Percentiles rank a stretch among this genome's conserved stretches.
phyloP scores from a whole-genome alignment of 2,329 filamentous ascomycete species.

The Penicillium italicum region DNA sequence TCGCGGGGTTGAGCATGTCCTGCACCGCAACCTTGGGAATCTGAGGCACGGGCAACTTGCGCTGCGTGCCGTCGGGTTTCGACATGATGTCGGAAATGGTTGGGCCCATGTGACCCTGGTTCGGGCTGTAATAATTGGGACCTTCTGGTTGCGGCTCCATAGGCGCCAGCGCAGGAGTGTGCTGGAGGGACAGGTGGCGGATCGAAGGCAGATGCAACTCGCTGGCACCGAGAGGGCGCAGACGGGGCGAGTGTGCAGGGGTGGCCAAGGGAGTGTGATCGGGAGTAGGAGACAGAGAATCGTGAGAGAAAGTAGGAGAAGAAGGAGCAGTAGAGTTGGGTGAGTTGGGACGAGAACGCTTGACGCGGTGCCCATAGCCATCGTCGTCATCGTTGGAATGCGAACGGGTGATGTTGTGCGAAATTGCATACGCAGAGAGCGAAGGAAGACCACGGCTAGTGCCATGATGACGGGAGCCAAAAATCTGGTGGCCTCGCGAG shows the following conservation, averaged over 20 bases:
- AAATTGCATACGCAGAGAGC: constrained; percentile 69
- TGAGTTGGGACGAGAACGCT: constrained; percentile 88
- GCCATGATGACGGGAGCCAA: constrained; percentile 44
- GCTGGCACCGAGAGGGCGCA: constrained; percentile 68
- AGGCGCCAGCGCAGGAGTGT: constrained; percentile 64
- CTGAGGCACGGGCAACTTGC: constrained; percentile 87
- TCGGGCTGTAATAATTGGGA: constrained; percentile 57
- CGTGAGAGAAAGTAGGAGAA: constrained; percentile 93
- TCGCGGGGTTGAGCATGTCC: constrained; percentile 68
- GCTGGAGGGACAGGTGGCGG: constrained; percentile 65
- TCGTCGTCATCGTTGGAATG: constrained; percentile 76
- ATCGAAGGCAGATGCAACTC: constrained; percentile 84
- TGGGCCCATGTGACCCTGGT: constrained; percentile 61
- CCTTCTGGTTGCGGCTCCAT: constrained; percentile 65
- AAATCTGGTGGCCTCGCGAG: constrained; percentile 45
- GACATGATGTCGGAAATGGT: constrained; percentile 91
- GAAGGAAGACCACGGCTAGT: constrained; percentile 63
- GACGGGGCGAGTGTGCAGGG: constrained; percentile 86
- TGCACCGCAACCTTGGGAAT: constrained; percentile 83
- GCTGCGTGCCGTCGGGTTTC: constrained; percentile 76
- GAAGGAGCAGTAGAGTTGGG: constrained; percentile 94
- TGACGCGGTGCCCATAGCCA: constrained; percentile 68
- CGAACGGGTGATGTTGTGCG: constrained; percentile 83
- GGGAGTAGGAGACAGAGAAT: constrained; percentile 90
- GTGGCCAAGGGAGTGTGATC: constrained; percentile 98